Percentiles rank a stretch among this genome's conserved stretches.
Conservation (phyloP, 768 basidiomycete genomes). For the Daedaleopsis nitida region DNA sequence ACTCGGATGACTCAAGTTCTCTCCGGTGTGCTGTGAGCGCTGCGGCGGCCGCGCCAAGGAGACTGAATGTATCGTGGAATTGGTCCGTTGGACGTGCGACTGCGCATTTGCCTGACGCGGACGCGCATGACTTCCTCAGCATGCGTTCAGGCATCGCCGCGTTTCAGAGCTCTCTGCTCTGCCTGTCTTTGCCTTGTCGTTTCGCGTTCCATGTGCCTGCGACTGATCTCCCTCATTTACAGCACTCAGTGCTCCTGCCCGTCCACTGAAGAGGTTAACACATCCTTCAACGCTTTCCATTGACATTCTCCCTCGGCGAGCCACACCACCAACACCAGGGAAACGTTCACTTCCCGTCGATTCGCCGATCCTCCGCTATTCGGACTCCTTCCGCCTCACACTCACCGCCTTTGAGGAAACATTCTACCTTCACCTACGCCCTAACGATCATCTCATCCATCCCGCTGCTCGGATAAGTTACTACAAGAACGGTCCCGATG, state of each 20-base stretch:
- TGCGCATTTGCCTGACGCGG: background rate
- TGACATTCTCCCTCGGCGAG: slow-evolving; percentile 44
- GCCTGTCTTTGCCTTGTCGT: background rate
- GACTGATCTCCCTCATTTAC: background rate
- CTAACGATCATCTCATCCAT: slow-evolving; percentile 78
- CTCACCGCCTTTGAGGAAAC: slow-evolving; percentile 66
- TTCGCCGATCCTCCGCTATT: slow-evolving; percentile 57
- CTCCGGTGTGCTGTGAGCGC: background rate
- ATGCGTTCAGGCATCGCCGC: background rate
- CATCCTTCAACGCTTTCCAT: slow-evolving; percentile 41
- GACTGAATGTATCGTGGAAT: background rate
- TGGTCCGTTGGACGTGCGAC: background rate
- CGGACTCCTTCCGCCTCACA: slow-evolving; percentile 72
- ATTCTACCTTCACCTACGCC: slow-evolving; percentile 73
- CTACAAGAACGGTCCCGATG: slow-evolving; percentile 53
- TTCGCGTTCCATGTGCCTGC: background rate
- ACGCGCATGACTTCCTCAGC: background rate
- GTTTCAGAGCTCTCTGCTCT: background rate
- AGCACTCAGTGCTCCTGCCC: slow-evolving; percentile 33
- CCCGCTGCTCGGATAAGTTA: slow-evolving; percentile 75
- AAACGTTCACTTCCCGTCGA: slow-evolving; percentile 33
- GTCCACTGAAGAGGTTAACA: slow-evolving; percentile 38
- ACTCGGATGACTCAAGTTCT: too few species aligned
- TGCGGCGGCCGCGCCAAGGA: background rate
- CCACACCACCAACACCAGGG: slow-evolving; percentile 14